Evolutionary conservation across 495 filamentous ascomycete genomes (phyloP).

Genomic region (Rostrohypoxylon terebratum): DNA sequence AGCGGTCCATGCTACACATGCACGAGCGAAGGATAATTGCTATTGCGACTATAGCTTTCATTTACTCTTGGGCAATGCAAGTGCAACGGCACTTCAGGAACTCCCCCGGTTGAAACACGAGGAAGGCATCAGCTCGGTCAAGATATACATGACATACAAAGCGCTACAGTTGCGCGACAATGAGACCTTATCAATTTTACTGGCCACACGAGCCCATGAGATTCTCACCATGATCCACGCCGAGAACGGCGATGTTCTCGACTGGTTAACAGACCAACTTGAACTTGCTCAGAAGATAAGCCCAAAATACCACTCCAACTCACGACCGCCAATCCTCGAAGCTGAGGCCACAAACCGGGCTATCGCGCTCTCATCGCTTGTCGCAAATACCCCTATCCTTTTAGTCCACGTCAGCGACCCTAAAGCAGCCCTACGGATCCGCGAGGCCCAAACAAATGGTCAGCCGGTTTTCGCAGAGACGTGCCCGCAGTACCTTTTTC

Average conservation of each 20-base stretch:
- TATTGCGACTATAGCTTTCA: neutral
- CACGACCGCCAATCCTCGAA: neutral
- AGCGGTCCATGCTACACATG: neutral
- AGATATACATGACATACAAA: neutral
- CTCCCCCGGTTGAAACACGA: neutral
- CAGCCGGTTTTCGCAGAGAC: slow-evolving; percentile 73
- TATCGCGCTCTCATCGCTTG: slow-evolving; percentile 65
- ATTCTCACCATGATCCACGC: slow-evolving; percentile 3
- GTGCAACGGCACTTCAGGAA: neutral
- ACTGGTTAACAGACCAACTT: neutral
- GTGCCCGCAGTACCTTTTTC: slow-evolving; percentile 74
- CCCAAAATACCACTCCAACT: neutral
- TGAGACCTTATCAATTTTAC: neutral
- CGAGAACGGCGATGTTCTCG: neutral
- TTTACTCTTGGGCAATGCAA: neutral
- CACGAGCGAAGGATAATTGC: neutral
- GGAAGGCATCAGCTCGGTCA: neutral
- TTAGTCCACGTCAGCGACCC: slow-evolving; percentile 70
- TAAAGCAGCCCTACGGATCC: slow-evolving; percentile 63
- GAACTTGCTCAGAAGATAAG: neutral
- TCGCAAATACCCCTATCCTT: slow-evolving; percentile 64
- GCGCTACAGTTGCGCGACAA: neutral
- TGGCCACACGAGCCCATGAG: neutral
- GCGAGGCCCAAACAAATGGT: slow-evolving; percentile 64
- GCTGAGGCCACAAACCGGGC: slow-evolving; percentile 57